Percentiles rank a stretch among this genome's conserved stretches.
Conservation (phyloP, 1,284 basidiomycete species). For the Clitocybe nebularis region DNA sequence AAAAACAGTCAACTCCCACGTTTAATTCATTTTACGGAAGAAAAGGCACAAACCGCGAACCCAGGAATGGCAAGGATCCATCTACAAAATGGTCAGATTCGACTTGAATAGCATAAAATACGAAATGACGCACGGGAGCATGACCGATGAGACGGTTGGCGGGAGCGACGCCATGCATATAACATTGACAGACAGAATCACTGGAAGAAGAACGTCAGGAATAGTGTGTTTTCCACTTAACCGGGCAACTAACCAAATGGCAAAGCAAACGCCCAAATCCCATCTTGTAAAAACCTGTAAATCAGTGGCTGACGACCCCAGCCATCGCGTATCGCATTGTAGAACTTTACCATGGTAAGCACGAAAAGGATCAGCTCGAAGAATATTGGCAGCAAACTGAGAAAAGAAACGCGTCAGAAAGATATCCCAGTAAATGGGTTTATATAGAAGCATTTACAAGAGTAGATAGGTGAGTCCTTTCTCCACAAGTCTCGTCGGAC, state of each 20-base stretch:
- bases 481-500: too few relatives aligned
- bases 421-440: too few relatives aligned
- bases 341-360: slow-evolving; percentile 22
- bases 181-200: slow-evolving; percentile 18
- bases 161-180: slow-evolving; percentile 15
- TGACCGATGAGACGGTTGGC: slow-evolving; percentile 18
- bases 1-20: not conserved
- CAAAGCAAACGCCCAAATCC: slow-evolving; percentile 25
- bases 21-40: not conserved
- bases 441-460: too few relatives aligned
- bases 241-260: slow-evolving; percentile 18
- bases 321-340: slow-evolving; percentile 18
- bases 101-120: not conserved
- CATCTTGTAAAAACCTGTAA: slow-evolving; percentile 22
- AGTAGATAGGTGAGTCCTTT: too few relatives aligned
- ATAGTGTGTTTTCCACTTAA: not conserved
- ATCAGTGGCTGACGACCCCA: slow-evolving; percentile 21
- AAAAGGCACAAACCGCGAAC: slow-evolving; percentile 16
- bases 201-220: slow-evolving; percentile 8
- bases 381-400: slow-evolving; percentile 17
- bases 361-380: slow-evolving; percentile 20
- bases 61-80: slow-evolving; percentile 24
- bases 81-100: slow-evolving; percentile 9
- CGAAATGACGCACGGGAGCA: slow-evolving; percentile 17
- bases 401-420: not conserved